Evolutionary conservation across 495 filamentous ascomycete genomes (phyloP), one percentile per base, ranked within the genome.

Genomic region (Lophium mytilinum): DNA sequence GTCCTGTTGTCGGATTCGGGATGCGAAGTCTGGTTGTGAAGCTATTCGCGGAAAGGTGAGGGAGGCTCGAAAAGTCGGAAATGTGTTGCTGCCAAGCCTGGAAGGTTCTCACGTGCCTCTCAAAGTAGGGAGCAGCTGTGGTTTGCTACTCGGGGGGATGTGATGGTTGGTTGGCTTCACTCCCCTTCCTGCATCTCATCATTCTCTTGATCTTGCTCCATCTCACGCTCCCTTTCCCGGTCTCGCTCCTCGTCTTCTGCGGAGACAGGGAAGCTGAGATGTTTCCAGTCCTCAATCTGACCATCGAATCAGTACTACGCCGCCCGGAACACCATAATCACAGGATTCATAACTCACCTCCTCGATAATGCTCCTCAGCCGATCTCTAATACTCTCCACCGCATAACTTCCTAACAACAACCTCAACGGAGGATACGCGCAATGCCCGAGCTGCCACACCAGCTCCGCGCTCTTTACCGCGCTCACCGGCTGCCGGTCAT

Each of bases 371-470:
- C 85, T 89, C 62, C 90, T 78, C 59, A 98, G 66, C 33, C 92
- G 76, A 73, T 98, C 93, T 19, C 93, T 76, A 55, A 96, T 90
- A 66, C 89, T 95, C 73, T 98, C 92, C 35, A 97, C 90, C 0
- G 93, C 93, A 72, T 94, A 96, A 41, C 85, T 90, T 0, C 93
- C 93, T 53, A 98, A 67, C 52, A 96, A 76, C 59, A 98, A 71
- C 21, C 93, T 70, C 54, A 98, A 66, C 0, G 93, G 93, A 47
- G 93, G 93, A 66, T 90, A 94, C 14, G 79, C 82, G 71, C 93
- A 97, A 73, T 97, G 93, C 0, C 84, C 93, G 39, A 97, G 74
- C 76, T 97, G 89, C 93, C 93, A 97, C 8, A 96, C 86, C 58
- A 96, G 74, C 76, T 96, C 88, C n/a, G 91, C 91, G 55, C 89